These are phyloP conservation scores for Trypanosoma avium DNA, from an alignment of 208 protist species.

Conservation along the genomic window DNA sequence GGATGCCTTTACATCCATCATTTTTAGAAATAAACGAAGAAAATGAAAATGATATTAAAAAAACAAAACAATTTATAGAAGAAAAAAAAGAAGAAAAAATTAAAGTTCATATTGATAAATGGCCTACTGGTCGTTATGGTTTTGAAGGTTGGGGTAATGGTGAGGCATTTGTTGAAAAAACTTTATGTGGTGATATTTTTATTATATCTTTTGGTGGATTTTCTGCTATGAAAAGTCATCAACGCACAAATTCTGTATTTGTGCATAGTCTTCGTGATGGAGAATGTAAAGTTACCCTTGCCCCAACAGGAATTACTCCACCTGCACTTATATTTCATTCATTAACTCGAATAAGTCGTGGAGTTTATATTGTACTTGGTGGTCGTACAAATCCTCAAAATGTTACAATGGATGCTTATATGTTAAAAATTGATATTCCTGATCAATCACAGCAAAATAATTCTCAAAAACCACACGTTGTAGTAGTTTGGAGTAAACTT, in stretches of 20 bases:
- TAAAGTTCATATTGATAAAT: constrained; percentile 29
- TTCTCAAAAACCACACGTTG: constrained; percentile 2
- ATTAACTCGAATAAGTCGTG: constrained; percentile 46
- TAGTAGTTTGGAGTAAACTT: constrained; percentile 12
- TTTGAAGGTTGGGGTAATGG: constrained; percentile 89
- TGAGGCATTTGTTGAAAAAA: constrained; percentile 35
- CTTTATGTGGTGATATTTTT: constrained; percentile 36
- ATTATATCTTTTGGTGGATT: constrained; percentile 85
- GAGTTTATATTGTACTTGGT: constrained; percentile 72
- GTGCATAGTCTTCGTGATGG: constrained; percentile 71
- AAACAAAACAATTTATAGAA: not conserved
- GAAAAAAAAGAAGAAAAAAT: not conserved
- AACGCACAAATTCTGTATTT: constrained; percentile 62
- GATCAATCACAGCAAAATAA: not conserved
- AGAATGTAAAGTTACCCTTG: constrained; percentile 45
- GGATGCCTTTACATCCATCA: constrained; percentile 12
- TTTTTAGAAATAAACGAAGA: constrained; percentile 10
- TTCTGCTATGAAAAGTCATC: constrained; percentile 46
- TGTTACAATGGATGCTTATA: constrained; percentile 41
- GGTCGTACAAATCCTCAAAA: constrained; percentile 75
- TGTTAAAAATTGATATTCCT: constrained; percentile 44
- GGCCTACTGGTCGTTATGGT: constrained; percentile 74
- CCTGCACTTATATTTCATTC: constrained; percentile 74
- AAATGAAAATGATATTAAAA: not conserved
- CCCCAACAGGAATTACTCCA: constrained; percentile 15